These are phyloP conservation scores for Echeveria elegans DNA, from an alignment of 164 flowering plant genomes.

Conservation along the genomic window DNA sequence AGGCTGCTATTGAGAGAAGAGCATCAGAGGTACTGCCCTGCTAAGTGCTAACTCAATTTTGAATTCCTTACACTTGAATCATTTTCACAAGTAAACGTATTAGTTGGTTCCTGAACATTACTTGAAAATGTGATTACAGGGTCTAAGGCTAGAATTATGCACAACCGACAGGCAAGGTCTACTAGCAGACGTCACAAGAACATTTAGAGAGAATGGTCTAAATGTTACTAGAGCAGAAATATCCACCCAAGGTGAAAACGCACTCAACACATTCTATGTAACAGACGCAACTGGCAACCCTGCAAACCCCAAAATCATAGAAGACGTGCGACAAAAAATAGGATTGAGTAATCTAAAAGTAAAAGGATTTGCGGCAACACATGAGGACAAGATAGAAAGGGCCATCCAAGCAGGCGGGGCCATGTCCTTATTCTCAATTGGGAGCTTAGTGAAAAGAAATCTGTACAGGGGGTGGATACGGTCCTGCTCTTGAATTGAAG, in stretches of 20 bases:
- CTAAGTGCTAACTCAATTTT: neutral
- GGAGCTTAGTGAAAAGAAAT: conserved; percentile 78
- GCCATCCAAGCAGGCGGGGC: conserved; percentile 31
- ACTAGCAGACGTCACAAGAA: conserved; percentile 71
- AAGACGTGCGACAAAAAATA: conserved; percentile 49
- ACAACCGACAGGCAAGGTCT: conserved; percentile 48
- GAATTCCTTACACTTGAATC: neutral
- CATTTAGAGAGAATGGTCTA: conserved; percentile 87
- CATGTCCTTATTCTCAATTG: conserved; percentile 53
- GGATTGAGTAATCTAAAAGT: conserved; percentile 54
- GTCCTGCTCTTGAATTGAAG: conserved; percentile 45
- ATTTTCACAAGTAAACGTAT: too few relatives aligned
- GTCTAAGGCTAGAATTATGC: conserved; percentile 53
- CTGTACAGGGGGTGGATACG: conserved; percentile 77
- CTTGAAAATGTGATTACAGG: conserved; percentile 24
- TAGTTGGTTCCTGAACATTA: neutral
- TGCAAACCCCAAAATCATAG: conserved; percentile 51
- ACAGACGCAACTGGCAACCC: conserved; percentile 55
- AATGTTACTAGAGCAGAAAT: conserved; percentile 83
- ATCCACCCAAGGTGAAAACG: conserved; percentile 46
- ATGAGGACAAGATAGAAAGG: conserved; percentile 16
- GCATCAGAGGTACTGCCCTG: conserved; percentile 49
- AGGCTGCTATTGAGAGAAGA: conserved; percentile 71
- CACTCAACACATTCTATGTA: conserved; percentile 58
- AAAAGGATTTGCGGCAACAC: conserved; percentile 48